These are phyloP conservation scores for Leucaena leucocephala DNA, from an alignment of 306 rosid species.

Conservation along the genomic window DNA sequence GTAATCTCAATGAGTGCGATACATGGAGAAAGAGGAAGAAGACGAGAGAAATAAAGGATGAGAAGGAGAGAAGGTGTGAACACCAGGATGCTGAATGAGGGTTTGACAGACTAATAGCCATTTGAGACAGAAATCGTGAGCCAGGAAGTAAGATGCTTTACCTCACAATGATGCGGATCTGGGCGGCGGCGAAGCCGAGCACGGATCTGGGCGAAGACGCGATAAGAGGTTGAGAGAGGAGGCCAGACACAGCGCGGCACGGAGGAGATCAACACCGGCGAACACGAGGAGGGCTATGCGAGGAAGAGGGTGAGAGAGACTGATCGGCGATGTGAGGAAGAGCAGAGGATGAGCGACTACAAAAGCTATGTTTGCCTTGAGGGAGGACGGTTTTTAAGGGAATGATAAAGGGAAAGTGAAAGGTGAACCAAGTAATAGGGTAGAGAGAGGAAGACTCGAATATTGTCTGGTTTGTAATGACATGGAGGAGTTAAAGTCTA, in stretches of 20 bases:
- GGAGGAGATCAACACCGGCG: neutral
- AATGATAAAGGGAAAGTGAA: no score
- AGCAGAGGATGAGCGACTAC: neutral
- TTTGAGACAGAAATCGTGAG: conserved; percentile 37
- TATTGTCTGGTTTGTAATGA: neutral
- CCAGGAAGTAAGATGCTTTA: neutral
- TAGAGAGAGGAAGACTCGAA: no score
- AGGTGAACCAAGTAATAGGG: no score
- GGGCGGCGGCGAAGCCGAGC: neutral
- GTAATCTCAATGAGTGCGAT: neutral
- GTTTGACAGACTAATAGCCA: conserved; percentile 71
- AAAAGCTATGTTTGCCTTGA: neutral
- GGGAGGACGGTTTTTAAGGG: no score
- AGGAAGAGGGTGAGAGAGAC: no score
- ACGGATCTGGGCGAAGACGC: neutral
- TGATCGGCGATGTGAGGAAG: neutral
- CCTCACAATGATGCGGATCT: neutral
- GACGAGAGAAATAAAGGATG: conserved; percentile 17
- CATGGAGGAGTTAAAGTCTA: neutral
- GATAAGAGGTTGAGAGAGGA: neutral
- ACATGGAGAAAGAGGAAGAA: neutral
- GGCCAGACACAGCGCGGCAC: neutral
- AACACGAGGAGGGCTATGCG: no score
- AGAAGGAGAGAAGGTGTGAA: conserved; percentile 50
- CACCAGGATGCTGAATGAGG: conserved; percentile 51